Evolutionary conservation across 164 flowering plant genomes (phyloP).

Genomic region (Umbilicus rupestris): DNA sequence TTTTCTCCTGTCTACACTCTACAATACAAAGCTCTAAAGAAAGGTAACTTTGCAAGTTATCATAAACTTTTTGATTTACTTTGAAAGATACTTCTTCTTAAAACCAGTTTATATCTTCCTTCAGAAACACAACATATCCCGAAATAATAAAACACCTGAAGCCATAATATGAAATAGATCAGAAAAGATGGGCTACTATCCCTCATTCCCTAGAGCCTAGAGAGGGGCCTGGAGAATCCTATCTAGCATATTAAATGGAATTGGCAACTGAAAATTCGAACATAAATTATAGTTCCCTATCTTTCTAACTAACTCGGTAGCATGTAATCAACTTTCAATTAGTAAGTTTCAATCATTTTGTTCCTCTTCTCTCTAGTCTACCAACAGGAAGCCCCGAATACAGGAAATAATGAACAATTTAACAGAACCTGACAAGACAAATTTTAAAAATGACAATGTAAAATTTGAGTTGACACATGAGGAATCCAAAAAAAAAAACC

Average conservation of each 20-base stretch:
- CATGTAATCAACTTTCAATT: too few species aligned
- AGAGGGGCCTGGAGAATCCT: neutral
- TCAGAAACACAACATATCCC: neutral
- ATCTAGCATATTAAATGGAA: neutral
- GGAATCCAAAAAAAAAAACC: too few species aligned
- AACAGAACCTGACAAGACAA: too few species aligned
- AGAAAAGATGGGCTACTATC: neutral
- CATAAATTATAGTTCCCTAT: neutral
- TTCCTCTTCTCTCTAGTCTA: too few species aligned
- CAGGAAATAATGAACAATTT: too few species aligned
- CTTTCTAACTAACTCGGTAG: neutral
- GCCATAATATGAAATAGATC: neutral
- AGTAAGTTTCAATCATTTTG: too few species aligned
- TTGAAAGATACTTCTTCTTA: neutral
- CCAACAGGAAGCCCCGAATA: too few species aligned
- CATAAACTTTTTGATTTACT: neutral
- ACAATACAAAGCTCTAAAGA: neutral
- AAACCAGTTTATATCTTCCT: neutral
- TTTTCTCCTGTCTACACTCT: too few species aligned
- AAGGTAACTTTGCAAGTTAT: neutral
- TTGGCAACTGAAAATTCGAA: neutral
- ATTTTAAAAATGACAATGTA: too few species aligned
- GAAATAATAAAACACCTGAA: neutral
- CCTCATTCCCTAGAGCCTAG: neutral
- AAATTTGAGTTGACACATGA: too few species aligned